Base-by-base conservation (phyloP, 2,329 filamentous ascomycete genomes). In the Leptographium wingfieldii region DNA sequence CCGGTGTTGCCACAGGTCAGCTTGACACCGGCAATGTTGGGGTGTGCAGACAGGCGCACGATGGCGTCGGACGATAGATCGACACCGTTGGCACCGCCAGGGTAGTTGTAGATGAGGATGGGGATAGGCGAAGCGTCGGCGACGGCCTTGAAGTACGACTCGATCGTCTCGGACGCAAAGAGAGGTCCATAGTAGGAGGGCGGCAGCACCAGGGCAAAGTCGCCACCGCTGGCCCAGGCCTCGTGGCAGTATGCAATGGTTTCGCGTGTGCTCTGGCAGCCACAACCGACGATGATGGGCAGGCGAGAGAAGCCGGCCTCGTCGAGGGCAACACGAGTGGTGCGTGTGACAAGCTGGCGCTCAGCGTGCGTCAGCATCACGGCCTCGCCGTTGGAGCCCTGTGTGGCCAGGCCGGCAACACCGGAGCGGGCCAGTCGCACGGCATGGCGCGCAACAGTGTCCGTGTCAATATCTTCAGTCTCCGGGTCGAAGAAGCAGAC, bases 331-430 rank as follows among this genome's bases (percentile, higher is more conserved):
- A 80, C 78, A 49, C 88, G 84, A 1, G 87, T 91, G 40, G 85
- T 83, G 57, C 75, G 74, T 7, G 86, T 91, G 66, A 92, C 82
- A 57, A 82, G 74, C 55, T 80, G 79, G 61, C 88, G 82, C 73
- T 92, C 88, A 29, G 80, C 75, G 66, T 85, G 85, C 52, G 84
- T 84, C 40, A 92, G 79, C 68, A 91, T 88, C 14, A 91, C 87
- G 9, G 89, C 88, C 75, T 94, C 89, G 67, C 88, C 88, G 68
- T 92, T 92, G 68, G 86, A 90, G 55, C 88, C 88, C 70, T 91
- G 88, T 12, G 86, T 88, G 56, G 87, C 86, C 55, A 92, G 78
- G 25, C 88, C 87, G 19, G 85, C 80, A 51, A 92, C 82, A 64
- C 88, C 88, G 33, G 86, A 82, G 67, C 84, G 78, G 55, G 87